These are phyloP conservation scores for Vitis rotundifolia DNA, from an alignment of 164 flowering plant genomes.

Conservation along the genomic window DNA sequence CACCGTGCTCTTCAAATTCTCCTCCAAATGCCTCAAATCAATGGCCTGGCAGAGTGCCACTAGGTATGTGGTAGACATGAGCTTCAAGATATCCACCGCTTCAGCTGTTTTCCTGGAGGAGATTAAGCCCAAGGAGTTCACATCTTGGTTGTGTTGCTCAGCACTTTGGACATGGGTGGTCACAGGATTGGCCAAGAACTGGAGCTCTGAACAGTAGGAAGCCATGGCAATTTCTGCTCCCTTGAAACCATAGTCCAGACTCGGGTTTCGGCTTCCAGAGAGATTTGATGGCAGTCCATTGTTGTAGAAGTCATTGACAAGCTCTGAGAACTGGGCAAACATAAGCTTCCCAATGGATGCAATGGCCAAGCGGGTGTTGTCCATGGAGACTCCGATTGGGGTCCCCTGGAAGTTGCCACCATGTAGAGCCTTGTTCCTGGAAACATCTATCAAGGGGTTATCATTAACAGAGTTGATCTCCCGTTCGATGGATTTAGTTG, in stretches of 20 bases:
- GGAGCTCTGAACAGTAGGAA: background rate
- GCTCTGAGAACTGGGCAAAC: background rate
- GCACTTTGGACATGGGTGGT: constrained; percentile 15
- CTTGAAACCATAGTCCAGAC: constrained; percentile 16
- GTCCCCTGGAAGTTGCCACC: constrained; percentile 7
- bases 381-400: constrained; percentile 6
- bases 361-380: background rate
- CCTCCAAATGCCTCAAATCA: constrained; percentile 18
- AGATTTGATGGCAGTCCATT: no score
- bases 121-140: constrained; percentile 10
- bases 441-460: no score
- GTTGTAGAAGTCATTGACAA: no score
- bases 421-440: no score
- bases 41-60: constrained; percentile 17
- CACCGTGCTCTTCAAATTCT: constrained; percentile 10
- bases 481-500: no score
- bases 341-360: background rate
- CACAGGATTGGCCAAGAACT: constrained; percentile 10
- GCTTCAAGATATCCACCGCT: constrained; percentile 16
- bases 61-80: constrained; percentile 13
- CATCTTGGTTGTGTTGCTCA: constrained; percentile 14
- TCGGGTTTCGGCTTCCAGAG: constrained; percentile 5
- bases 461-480: no score
- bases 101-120: constrained; percentile 10
- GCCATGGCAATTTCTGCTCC: constrained; percentile 2